Conservation (phyloP, 2,329 filamentous ascomycete species). For the Apiospora hydei region DNA sequence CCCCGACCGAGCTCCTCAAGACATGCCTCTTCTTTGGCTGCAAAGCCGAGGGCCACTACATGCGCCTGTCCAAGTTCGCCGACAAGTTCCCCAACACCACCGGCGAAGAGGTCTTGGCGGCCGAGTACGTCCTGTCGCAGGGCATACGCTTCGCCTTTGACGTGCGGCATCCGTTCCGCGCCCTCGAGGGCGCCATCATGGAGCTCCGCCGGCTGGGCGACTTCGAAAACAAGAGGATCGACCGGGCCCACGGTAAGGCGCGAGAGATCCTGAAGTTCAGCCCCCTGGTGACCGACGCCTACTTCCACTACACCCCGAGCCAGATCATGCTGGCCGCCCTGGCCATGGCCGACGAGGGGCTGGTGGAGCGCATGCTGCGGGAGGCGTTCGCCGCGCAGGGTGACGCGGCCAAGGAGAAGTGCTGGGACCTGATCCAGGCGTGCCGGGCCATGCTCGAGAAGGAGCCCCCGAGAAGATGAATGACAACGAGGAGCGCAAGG, state of each 20-base stretch:
- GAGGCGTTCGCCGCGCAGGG: slow-evolving; percentile 45
- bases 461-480: slow-evolving; percentile 63
- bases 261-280: slow-evolving; percentile 79
- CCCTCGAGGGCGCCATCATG: slow-evolving; percentile 84
- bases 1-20: slow-evolving; percentile 86
- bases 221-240: slow-evolving; percentile 61
- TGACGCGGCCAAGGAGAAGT: slow-evolving; percentile 49
- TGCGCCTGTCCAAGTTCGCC: slow-evolving; percentile 69
- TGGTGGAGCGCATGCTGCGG: slow-evolving; percentile 60
- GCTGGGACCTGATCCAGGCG: slow-evolving; percentile 54
- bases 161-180: slow-evolving; percentile 88
- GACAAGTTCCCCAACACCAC: slow-evolving; percentile 74
- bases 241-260: slow-evolving; percentile 74
- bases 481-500: slow-evolving; percentile 55
- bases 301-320: slow-evolving; percentile 93
- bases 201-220: slow-evolving; percentile 76
- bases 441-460: slow-evolving; percentile 63
- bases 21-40: slow-evolving; percentile 92
- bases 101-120: slow-evolving; percentile 83
- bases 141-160: slow-evolving; percentile 93
- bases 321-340: slow-evolving; percentile 92
- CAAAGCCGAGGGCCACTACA: slow-evolving; percentile 88
- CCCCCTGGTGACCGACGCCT: slow-evolving; percentile 89
- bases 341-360: slow-evolving; percentile 73
- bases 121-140: slow-evolving; percentile 92